These are phyloP conservation scores for Skeletonema menzelii DNA, from an alignment of 108 stramenopile genomes.

Conservation along the genomic window DNA sequence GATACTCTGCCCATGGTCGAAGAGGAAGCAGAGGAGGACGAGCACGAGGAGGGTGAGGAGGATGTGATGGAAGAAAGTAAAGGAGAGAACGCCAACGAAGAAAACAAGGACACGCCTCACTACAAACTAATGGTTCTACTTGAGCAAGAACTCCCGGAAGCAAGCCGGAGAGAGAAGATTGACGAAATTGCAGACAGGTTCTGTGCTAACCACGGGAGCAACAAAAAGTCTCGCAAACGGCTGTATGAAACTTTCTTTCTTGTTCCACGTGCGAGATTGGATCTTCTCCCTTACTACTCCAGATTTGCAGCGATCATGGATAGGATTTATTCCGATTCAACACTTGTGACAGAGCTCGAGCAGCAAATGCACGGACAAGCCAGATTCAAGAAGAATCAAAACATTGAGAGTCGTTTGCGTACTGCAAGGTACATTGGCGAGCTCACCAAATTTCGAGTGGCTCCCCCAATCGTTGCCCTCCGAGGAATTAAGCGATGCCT, in stretches of 20 bases:
- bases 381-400: constrained; percentile 81
- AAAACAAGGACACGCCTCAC: constrained; percentile 80
- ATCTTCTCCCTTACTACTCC: constrained; percentile 90
- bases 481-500: constrained; percentile 82
- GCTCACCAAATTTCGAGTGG: constrained; percentile 92
- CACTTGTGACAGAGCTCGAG: constrained; percentile 70
- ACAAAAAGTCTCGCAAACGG: constrained; percentile 80
- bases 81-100: constrained; percentile 17
- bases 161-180: constrained; percentile 78
- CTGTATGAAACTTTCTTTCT: constrained; percentile 81
- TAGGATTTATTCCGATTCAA: constrained; percentile 69
- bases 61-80: constrained; percentile 36
- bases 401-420: constrained; percentile 76
- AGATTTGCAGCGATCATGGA: constrained; percentile 85
- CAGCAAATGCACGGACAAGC: constrained; percentile 89
- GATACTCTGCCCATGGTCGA: constrained; percentile 22
- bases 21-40: constrained; percentile 31
- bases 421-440: constrained; percentile 92
- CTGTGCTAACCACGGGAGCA: constrained; percentile 79
- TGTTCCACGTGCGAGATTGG: constrained; percentile 80
- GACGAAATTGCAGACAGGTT: constrained; percentile 91
- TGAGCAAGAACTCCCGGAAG: constrained; percentile 92
- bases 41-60: constrained; percentile 44
- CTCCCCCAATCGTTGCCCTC: constrained; percentile 90
- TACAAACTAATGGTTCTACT: constrained; percentile 86